Evolutionary conservation across 805 yeast genomes (phyloP), one percentile per base, ranked within the genome.

Genomic region (Ascoidea rubescens): DNA sequence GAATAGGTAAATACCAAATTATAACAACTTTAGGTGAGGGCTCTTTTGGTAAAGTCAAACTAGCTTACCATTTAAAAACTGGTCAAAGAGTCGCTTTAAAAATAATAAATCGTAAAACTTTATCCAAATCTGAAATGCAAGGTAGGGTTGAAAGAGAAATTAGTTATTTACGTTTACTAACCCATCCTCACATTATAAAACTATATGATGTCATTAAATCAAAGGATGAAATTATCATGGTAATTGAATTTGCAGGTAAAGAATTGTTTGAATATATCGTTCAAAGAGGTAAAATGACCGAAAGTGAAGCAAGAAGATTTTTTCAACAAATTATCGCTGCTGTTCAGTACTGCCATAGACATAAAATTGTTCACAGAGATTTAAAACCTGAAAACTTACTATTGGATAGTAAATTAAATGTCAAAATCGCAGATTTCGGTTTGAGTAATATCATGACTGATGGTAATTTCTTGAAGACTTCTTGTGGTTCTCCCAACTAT

Each of bases 121-220:
- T 90, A 64, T 95, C 96, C 49, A 91, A 91, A 64, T 80, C 89
- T 7, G 98, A 90, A 67, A 90, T 90, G 98, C 96, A 90, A 64
- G 97, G 97, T 31, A 75, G 98, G 56, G 82, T 91, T 32, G 98
- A 91, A 71, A 75, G 98, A 60, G 98, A 91, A 66, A 91, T 91
- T 51, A 83, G 95, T 10, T 91, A 91, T 64, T 72, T 91, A 57
- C 72, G 97, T 52, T 72, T 91, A 53, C 73, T 91, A 55, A 80
- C 96, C 66, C 98, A 91, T 67, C 97, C 96, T 4, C 98, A 91
- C 67, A 91, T 91, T 67, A 91, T 91, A 70, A 91, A 91, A 67
- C 73, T 91, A 50, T 90, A 89, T 68, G 98, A 91, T 66, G 98
- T 91, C 47, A 90, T 91, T 65, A 90, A 90, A 67, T 85, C 95